Conservation (phyloP, 2,329 filamentous ascomycete genomes). For the Metarhizium sp. region DNA sequence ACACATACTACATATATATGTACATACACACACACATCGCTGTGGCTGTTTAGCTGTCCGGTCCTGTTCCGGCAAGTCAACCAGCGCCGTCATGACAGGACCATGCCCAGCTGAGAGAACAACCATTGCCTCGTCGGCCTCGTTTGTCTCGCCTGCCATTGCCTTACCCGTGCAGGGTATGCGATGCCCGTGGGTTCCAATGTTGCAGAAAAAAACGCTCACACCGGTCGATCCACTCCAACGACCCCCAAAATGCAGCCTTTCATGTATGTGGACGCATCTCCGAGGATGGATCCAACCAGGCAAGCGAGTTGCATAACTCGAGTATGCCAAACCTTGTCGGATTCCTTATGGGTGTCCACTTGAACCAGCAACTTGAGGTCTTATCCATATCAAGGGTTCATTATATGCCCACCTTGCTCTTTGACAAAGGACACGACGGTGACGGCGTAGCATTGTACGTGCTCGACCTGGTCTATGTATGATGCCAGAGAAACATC, state of each 20-base stretch:
- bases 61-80: neutral
- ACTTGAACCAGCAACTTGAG: neutral
- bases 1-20: neutral
- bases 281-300: conserved; percentile 3
- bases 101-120: neutral
- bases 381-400: neutral
- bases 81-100: neutral
- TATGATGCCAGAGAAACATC: conserved; percentile 6
- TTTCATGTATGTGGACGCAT: conserved; percentile 6
- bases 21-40: neutral
- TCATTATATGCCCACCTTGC: conserved; percentile 5
- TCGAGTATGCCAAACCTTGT: neutral
- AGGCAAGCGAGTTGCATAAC: conserved; percentile 5
- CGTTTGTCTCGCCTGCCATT: neutral
- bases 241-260: conserved; percentile 2
- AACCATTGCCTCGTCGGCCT: neutral
- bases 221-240: conserved; percentile 4
- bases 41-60: neutral
- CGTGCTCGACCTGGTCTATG: conserved; percentile 3
- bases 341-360: conserved; percentile 1
- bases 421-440: neutral
- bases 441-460: neutral
- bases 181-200: neutral
- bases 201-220: neutral
- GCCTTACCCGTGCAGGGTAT: neutral